phyloP scores from a whole-genome alignment of 2,329 filamentous ascomycete species.

The Xylariaceae sp. region DNA sequence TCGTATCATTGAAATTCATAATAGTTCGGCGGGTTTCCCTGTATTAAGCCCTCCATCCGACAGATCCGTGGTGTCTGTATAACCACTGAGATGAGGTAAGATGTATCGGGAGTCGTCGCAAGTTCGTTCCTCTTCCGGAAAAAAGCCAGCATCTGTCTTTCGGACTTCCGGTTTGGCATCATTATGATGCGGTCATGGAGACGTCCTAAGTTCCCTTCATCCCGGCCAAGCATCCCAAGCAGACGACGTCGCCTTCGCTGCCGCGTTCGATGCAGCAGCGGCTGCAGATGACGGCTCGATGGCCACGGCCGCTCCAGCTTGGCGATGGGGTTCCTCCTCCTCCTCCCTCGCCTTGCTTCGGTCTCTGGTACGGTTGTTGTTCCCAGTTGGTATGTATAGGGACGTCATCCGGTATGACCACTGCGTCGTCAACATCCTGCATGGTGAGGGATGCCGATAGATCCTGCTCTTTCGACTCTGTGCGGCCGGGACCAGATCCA shows the following conservation, averaged over 20 bases:
- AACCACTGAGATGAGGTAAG: neutral
- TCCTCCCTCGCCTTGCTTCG: conserved; percentile 24
- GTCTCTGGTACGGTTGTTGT: too few relatives aligned
- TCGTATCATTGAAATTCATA: too few relatives aligned
- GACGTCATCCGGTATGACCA: conserved; percentile 6
- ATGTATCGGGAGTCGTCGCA: too few relatives aligned
- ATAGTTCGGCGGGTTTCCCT: too few relatives aligned
- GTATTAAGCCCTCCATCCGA: too few relatives aligned
- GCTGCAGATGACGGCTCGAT: conserved; percentile 56
- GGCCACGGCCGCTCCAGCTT: conserved; percentile 34
- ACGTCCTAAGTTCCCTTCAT: conserved; percentile 34
- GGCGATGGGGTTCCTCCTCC: conserved; percentile 32
- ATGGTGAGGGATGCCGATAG: conserved; percentile 45
- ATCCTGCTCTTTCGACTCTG: conserved; percentile 23
- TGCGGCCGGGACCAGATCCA: neutral
- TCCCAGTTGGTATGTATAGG: neutral
- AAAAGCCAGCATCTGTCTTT: too few relatives aligned
- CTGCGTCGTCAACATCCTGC: conserved; percentile 41
- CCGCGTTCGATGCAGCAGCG: conserved; percentile 63
- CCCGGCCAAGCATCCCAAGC: conserved; percentile 54
- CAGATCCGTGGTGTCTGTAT: neutral
- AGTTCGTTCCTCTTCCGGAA: too few relatives aligned
- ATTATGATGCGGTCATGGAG: conserved; percentile 5
- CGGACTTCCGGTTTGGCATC: neutral
- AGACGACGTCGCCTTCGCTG: conserved; percentile 59